A percentile compares a stretch with the other conserved stretches of the same genome.
These are phyloP conservation scores for Lactifluus rugatus DNA, from an alignment of 768 basidiomycete species.

Conservation along the genomic window DNA sequence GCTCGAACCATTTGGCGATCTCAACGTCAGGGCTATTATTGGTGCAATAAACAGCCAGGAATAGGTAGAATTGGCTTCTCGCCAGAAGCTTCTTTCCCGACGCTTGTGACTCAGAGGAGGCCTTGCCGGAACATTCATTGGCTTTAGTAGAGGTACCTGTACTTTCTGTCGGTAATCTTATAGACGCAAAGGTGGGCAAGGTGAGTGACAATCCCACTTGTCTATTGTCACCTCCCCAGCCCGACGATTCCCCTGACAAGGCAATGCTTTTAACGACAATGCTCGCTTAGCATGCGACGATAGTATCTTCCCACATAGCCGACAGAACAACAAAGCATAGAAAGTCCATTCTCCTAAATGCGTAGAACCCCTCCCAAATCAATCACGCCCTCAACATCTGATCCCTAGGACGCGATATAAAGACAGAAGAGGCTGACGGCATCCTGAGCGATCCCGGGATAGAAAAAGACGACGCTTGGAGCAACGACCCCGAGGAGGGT, in stretches of 20 bases:
- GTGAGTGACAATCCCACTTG: not conserved
- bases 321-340: not conserved
- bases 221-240: not conserved
- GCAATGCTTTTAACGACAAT: not conserved
- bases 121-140: not conserved
- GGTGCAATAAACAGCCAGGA: no score
- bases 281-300: not conserved
- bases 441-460: no score
- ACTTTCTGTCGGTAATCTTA: not conserved
- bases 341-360: not conserved
- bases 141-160: no score
- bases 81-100: no score
- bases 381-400: not conserved
- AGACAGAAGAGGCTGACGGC: no score
- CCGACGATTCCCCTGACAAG: not conserved
- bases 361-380: not conserved
- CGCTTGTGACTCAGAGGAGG: not conserved
- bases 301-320: not conserved
- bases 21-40: no score
- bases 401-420: not conserved
- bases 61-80: no score
- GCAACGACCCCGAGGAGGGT: not conserved
- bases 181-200: no score
- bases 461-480: no score
- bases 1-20: no score